A percentile compares a stretch with the other conserved stretches of the same genome.
Evolutionary conservation across 2,329 filamentous ascomycete genomes (phyloP).

Genomic region (Thelonectria discophora): DNA sequence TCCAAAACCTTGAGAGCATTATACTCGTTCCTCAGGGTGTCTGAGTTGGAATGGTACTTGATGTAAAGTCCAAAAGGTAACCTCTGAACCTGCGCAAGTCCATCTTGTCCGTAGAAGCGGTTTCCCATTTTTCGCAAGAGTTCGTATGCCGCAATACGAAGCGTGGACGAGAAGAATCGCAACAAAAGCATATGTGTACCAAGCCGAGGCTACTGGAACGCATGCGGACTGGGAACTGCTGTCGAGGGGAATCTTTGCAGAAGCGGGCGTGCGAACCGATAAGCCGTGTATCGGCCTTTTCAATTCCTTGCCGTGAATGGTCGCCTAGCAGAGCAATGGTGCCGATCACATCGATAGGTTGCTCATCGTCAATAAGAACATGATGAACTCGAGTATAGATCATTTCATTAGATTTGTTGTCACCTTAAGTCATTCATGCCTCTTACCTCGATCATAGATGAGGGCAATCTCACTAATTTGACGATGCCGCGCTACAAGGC

Average conservation of each 20-base stretch:
- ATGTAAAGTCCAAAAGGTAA: slow-evolving; percentile 3
- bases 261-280: slow-evolving; percentile 1
- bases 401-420: not conserved
- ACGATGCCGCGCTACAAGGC: not conserved
- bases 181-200: slow-evolving; percentile 1
- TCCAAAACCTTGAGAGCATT: not conserved
- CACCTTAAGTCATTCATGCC: not conserved
- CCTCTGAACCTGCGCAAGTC: not conserved
- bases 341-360: not conserved
- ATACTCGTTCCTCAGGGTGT: not conserved
- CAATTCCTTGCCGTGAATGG: slow-evolving; percentile 1
- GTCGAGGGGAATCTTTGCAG: slow-evolving; percentile 1
- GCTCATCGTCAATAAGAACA: slow-evolving; percentile 3
- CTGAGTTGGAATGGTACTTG: not conserved
- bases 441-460: slow-evolving; percentile 4
- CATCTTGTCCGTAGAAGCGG: not conserved
- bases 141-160: slow-evolving; percentile 3
- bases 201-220: not conserved
- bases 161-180: not conserved
- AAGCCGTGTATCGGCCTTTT: slow-evolving; percentile 3
- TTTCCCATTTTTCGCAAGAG: not conserved
- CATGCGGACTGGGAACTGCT: not conserved
- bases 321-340: not conserved
- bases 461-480: slow-evolving; percentile 1
- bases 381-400: not conserved